Evolutionary conservation across 2,329 filamentous ascomycete species (phyloP), one percentile per base, ranked within the genome.

Genomic region (Trichoderma koningii): DNA sequence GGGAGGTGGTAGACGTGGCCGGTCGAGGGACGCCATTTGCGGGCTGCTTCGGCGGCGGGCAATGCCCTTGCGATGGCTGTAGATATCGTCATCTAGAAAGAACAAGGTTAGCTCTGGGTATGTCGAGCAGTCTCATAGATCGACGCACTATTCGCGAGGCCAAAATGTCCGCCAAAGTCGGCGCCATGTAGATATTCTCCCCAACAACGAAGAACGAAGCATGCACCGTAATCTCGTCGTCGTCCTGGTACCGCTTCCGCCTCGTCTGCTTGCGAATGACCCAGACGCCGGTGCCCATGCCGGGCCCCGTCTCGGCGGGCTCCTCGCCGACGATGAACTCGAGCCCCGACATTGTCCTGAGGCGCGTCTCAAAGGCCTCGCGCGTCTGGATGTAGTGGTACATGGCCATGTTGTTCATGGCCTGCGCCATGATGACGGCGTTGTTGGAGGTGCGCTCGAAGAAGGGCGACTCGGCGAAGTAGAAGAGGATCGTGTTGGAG

Each of bases 361-460:
- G 77, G 21, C 84, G 85, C 12, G 79, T 82, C 73, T 90, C 87
- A 68, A 90, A 89, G 3, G 82, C 80, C 71, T 88, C 86, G 52
- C 87, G 84, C 0, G 85, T 89, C 64, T 81, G 78, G 12, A 90
- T 81, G 26, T 85, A 78, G 53, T 81, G 81, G 52, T 79, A 79
- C 80, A 89, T 85, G 67, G 80, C 78, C 28, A 79, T 79, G 73
- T 89, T 89, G 76, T 82, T 85, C 75, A 85, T 80, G 48, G 86
- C 85, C 74, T 90, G 87, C 68, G 78, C 82, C 71, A 82, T 84
- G 45, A 90, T 78, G 42, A 88, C 80, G 68, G 84, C 85, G 74
- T 90, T 90, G 74, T 89, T 90, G 69, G 86, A 89, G 2, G 85
- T 89, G 66, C 77, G 81, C 75, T 89, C 87, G 77, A 86, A 90